A percentile compares a stretch with the other conserved stretches of the same genome.
phyloP scores from a whole-genome alignment of 2,329 filamentous ascomycete genomes.

The Madurella fahalii region DNA sequence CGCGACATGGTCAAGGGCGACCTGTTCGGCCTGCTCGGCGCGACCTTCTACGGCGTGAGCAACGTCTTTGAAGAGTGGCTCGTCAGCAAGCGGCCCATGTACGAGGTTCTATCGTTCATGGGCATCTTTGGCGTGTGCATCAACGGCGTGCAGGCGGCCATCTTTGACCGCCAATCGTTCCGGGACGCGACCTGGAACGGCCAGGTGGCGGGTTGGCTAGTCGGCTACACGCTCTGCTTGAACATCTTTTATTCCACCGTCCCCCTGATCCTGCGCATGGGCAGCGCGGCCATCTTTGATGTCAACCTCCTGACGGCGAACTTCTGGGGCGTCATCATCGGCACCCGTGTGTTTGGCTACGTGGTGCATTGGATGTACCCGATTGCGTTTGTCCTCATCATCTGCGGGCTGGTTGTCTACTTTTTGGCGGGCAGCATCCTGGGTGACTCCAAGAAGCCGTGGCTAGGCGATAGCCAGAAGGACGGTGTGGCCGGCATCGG shows the following conservation, averaged over 20 bases:
- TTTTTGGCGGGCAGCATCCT: constrained; percentile 78
- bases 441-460: constrained; percentile 90
- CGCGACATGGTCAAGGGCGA: constrained; percentile 83
- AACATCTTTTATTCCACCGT: constrained; percentile 82
- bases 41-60: constrained; percentile 83
- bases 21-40: constrained; percentile 82
- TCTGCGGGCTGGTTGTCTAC: constrained; percentile 80
- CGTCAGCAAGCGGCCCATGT: constrained; percentile 78
- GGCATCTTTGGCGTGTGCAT: constrained; percentile 85
- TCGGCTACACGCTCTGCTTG: constrained; percentile 84
- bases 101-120: constrained; percentile 90
- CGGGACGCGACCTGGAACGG: constrained; percentile 59
- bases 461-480: constrained; percentile 86
- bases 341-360: constrained; percentile 78
- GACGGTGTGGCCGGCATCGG: constrained; percentile 74
- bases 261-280: constrained; percentile 84
- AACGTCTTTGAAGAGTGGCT: constrained; percentile 96
- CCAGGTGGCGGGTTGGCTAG: constrained; percentile 72
- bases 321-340: constrained; percentile 96
- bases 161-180: constrained; percentile 82
- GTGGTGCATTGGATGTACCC: constrained; percentile 87
- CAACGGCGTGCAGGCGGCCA: constrained; percentile 84
- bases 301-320: constrained; percentile 90
- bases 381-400: constrained; percentile 89
- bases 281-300: constrained; percentile 91